These are phyloP conservation scores for Microdochium bolleyi DNA, from an alignment of 2,329 filamentous ascomycete genomes.

Conservation along the genomic window DNA sequence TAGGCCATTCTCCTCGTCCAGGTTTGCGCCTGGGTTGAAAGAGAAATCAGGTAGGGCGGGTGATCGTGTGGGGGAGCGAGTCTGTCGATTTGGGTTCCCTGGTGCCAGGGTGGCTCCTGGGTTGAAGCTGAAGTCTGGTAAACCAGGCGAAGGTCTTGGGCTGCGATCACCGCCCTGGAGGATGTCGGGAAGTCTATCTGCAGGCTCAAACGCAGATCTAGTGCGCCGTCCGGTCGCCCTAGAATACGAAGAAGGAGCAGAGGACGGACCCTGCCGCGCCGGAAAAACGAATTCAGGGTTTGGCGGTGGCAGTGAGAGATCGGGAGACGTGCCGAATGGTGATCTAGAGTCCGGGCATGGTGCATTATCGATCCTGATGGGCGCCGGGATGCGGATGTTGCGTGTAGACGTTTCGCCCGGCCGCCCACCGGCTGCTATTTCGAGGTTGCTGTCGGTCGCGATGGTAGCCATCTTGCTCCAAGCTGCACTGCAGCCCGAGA, in stretches of 20 bases:
- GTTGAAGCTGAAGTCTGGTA: slow-evolving; percentile 9
- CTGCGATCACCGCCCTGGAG: slow-evolving; percentile 6
- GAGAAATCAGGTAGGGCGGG: slow-evolving; percentile 44
- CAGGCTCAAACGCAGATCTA: slow-evolving; percentile 25
- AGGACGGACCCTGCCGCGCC: slow-evolving; percentile 34
- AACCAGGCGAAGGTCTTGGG: slow-evolving; percentile 1
- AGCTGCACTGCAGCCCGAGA: background rate
- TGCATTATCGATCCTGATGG: background rate
- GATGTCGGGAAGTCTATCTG: slow-evolving; percentile 10
- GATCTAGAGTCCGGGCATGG: background rate
- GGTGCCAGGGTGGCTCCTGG: slow-evolving; percentile 19
- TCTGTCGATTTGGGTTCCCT: slow-evolving; percentile 19
- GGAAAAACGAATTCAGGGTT: slow-evolving; percentile 63
- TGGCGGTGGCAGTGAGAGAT: slow-evolving; percentile 32
- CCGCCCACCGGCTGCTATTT: background rate
- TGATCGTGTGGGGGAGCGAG: slow-evolving; percentile 17
- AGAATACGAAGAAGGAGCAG: slow-evolving; percentile 38
- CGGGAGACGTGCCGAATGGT: background rate
- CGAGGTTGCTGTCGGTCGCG: background rate
- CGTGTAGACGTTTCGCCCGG: background rate
- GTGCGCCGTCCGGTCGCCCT: slow-evolving; percentile 42
- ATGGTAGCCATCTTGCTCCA: background rate
- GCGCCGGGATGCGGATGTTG: background rate
- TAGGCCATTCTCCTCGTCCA: slow-evolving; percentile 20
- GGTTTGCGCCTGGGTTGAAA: slow-evolving; percentile 42